phyloP scores from a whole-genome alignment of 352 stramenopile species.

The Phytophthora colocasiae region DNA sequence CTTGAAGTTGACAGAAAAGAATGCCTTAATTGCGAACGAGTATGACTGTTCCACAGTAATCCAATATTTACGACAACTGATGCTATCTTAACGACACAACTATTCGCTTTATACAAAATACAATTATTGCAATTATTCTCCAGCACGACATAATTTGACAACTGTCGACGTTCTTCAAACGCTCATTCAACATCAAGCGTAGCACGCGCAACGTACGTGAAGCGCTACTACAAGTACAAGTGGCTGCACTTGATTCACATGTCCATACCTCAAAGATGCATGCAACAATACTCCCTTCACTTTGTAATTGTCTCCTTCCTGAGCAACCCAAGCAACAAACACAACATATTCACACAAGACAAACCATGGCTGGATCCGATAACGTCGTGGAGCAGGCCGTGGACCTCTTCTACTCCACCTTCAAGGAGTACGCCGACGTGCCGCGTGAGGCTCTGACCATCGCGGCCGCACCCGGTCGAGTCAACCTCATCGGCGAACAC shows the following conservation, averaged over 20 bases:
- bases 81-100: neutral
- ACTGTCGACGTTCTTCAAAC: neutral
- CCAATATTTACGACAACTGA: neutral
- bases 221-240: neutral
- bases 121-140: conserved; percentile 1
- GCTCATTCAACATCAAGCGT: neutral
- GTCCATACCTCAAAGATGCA: too few species aligned
- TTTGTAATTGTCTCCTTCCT: conserved; percentile 19
- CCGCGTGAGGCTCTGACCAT: conserved; percentile 59
- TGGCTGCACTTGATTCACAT: neutral
- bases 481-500: conserved; percentile 98
- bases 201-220: neutral
- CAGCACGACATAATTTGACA: neutral
- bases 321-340: conserved; percentile 13
- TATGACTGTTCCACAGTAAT: too few species aligned
- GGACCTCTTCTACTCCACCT: conserved; percentile 67
- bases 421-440: conserved; percentile 43
- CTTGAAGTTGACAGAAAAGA: conserved; percentile 2
- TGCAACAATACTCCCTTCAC: too few species aligned
- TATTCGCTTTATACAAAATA: neutral
- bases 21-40: neutral
- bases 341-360: neutral
- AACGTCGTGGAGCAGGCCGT: conserved; percentile 57
- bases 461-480: conserved; percentile 88
- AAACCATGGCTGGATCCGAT: conserved; percentile 25